A percentile compares a stretch with the other conserved stretches of the same genome.
Conservation (phyloP, 305 asterid genomes). For the Andrographis paniculata region DNA sequence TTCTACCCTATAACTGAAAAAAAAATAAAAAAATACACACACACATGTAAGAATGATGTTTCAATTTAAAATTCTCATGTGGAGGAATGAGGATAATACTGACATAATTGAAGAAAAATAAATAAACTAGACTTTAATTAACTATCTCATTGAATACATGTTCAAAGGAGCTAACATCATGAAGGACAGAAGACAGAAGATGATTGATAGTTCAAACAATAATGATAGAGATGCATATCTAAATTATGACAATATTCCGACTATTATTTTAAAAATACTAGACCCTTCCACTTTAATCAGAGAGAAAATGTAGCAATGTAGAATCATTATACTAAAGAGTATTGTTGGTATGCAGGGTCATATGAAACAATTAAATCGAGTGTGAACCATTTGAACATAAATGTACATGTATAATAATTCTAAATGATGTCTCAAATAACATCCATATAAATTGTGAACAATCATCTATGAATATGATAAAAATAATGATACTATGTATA, state of each 20-base stretch:
- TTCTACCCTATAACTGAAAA: not conserved
- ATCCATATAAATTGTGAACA: not conserved
- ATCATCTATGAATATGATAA: not conserved
- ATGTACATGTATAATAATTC: not conserved
- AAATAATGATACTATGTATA: not conserved
- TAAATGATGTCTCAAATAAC: not conserved
- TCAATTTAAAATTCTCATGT: not conserved
- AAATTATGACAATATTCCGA: not conserved
- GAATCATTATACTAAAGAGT: not conserved
- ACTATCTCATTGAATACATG: not conserved
- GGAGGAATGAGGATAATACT: not conserved
- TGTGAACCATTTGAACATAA: not conserved
- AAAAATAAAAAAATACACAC: no score
- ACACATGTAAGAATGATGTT: not conserved
- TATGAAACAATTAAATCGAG: not conserved
- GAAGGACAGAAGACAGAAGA: not conserved
- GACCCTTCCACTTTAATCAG: not conserved
- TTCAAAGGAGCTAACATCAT: not conserved
- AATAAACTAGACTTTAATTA: not conserved
- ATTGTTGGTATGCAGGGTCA: not conserved
- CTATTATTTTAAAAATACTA: no score
- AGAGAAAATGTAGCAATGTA: not conserved
- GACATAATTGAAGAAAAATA: not conserved
- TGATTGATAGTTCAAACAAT: not conserved
- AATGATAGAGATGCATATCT: not conserved